These are phyloP conservation scores for Phoma sp. DNA, from an alignment of 2,329 filamentous ascomycete species.

Conservation along the genomic window DNA sequence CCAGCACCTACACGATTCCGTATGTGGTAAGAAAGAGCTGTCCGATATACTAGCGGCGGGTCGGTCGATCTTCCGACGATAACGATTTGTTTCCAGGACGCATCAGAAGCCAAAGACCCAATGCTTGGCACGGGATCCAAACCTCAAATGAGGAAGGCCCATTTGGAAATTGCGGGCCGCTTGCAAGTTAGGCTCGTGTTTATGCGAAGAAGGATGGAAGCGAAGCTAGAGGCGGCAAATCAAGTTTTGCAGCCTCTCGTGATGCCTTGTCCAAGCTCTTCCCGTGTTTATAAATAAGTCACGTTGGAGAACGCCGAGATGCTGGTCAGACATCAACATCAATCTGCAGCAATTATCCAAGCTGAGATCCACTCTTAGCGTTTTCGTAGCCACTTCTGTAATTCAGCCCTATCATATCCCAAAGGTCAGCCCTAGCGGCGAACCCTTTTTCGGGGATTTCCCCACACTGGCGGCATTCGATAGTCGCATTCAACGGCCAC, in stretches of 20 bases:
- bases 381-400: neutral
- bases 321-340: neutral
- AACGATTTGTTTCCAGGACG: constrained; percentile 5
- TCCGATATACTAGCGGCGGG: constrained; percentile 3
- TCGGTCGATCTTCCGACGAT: constrained; percentile 6
- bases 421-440: neutral
- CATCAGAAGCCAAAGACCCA: neutral
- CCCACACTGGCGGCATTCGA: constrained; percentile 5
- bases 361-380: neutral
- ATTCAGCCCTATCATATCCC: neutral
- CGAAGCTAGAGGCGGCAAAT: neutral
- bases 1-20: neutral
- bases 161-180: constrained; percentile 9
- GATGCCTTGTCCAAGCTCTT: neutral
- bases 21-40: neutral
- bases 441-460: neutral
- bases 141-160: constrained; percentile 8
- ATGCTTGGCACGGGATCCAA: neutral
- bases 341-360: neutral
- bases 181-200: neutral
- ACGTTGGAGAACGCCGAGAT: neutral
- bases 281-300: constrained; percentile 4
- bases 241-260: constrained; percentile 2
- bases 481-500: neutral
- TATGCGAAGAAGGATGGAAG: neutral